Evolutionary conservation across 1,284 basidiomycete species (phyloP).

Genomic region (Phlebopus sp.): DNA sequence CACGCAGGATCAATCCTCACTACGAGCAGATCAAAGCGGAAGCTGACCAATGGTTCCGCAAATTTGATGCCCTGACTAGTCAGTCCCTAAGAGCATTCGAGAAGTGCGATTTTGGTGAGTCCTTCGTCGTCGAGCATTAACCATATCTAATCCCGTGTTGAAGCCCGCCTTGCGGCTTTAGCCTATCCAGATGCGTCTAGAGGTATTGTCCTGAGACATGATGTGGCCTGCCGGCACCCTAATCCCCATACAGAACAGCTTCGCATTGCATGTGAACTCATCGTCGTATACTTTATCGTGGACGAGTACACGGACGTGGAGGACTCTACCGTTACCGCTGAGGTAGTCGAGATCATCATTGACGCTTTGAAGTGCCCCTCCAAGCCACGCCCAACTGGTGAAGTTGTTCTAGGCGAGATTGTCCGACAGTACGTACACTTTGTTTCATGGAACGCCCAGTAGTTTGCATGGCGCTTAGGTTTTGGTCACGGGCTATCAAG

Average conservation of each 20-base stretch:
- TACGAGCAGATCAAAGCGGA: slow-evolving; percentile 17
- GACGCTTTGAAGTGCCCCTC: slow-evolving; percentile 7
- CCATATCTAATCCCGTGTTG: neutral
- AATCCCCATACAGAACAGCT: slow-evolving; percentile 8
- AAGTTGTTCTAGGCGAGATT: slow-evolving; percentile 9
- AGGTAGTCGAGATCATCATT: slow-evolving; percentile 7
- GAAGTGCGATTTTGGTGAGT: slow-evolving; percentile 13
- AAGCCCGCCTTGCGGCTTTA: slow-evolving; percentile 4
- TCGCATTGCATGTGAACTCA: slow-evolving; percentile 36
- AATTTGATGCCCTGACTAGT: slow-evolving; percentile 18
- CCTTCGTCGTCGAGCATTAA: slow-evolving; percentile 3
- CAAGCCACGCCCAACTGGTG: slow-evolving; percentile 6
- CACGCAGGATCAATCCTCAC: slow-evolving; percentile 23
- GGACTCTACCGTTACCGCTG: slow-evolving; percentile 8
- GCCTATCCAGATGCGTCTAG: slow-evolving; percentile 1
- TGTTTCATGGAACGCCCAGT: neutral
- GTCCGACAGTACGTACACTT: slow-evolving; percentile 6
- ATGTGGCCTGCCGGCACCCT: too few relatives aligned
- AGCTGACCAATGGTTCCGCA: slow-evolving; percentile 23
- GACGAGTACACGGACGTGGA: slow-evolving; percentile 42
- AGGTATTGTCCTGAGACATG: neutral
- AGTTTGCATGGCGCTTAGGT: slow-evolving; percentile 2
- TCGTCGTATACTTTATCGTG: slow-evolving; percentile 40
- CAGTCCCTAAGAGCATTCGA: slow-evolving; percentile 16
- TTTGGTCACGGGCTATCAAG: slow-evolving; percentile 14